Percentiles rank a stretch among this genome's conserved stretches.
Evolutionary conservation across 2,329 filamentous ascomycete species (phyloP).

Genomic region (Fusarium torreyae): DNA sequence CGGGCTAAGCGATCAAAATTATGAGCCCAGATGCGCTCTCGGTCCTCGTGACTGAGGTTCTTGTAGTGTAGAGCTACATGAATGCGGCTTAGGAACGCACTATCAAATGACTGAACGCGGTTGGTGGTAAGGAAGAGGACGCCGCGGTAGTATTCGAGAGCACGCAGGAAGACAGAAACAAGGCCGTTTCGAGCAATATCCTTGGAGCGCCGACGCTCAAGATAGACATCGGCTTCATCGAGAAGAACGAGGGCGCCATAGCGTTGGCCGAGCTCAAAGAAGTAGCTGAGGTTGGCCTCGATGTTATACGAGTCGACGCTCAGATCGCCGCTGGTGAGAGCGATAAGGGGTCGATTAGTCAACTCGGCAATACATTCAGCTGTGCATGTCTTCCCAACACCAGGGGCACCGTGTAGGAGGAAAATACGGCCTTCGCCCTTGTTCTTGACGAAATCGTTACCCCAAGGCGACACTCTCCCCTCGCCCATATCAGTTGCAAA

Average conservation of each 20-base stretch:
- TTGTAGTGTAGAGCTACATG: conserved; percentile 65
- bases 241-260: conserved; percentile 69
- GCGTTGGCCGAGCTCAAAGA: conserved; percentile 64
- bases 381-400: conserved; percentile 72
- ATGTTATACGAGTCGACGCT: conserved; percentile 57
- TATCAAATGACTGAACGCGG: conserved; percentile 63
- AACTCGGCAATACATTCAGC: conserved; percentile 69
- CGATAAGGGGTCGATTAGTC: conserved; percentile 65
- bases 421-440: conserved; percentile 67
- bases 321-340: conserved; percentile 66
- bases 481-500: conserved; percentile 57
- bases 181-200: conserved; percentile 65
- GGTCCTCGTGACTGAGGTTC: conserved; percentile 58
- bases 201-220: conserved; percentile 64
- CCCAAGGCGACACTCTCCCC: conserved; percentile 61
- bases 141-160: conserved; percentile 66
- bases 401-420: conserved; percentile 67
- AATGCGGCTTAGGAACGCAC: conserved; percentile 65
- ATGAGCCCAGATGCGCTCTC: conserved; percentile 62
- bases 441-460: conserved; percentile 64
- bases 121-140: conserved; percentile 68
- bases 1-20: conserved; percentile 63
- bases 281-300: conserved; percentile 63
- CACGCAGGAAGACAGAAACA: conserved; percentile 65
- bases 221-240: conserved; percentile 74